Base-by-base conservation (phyloP, 225 moss, liverwort and hornwort species). In the Sphagnum tenellum region DNA sequence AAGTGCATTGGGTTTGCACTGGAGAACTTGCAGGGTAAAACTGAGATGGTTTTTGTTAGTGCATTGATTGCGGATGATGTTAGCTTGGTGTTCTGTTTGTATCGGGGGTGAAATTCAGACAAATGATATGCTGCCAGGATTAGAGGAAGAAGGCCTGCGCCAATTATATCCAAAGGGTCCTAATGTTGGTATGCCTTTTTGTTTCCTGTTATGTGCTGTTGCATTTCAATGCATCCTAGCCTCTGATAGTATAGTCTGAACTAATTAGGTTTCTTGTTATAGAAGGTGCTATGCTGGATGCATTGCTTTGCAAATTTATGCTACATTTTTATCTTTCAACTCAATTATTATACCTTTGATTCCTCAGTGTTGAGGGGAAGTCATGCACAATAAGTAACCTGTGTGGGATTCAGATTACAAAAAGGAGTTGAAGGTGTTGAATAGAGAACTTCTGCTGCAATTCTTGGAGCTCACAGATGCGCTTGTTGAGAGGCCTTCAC, bases 391-490 rank as follows among this genome's bases (percentile, higher is more conserved):
- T 90, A 93, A 58, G 90, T 98, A 93, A 77, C 86, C 65, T 64
- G 71, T 68, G 55, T 73, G 63, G 52, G 52, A 9, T 52, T 52
- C 88, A 93, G 98, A 98, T 65, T 88, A 86, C 69, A 93, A 93
- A 71, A 90, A 93, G 67, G 93, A 98, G 77, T 82, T 98, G 45
- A 86, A 86, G 62, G 73, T 85, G 52, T 72, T 98, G 53, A 98
- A 98, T 62, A 79, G 89, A 68, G 98, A 98, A 63, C 87, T 98
- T 46, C 72, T 87, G 60, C 83, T 98, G 13, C 93, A 98, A 66
- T 93, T 98, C 71, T 61, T 98, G 78, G 98, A 98, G 82, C 82
- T 98, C n/a, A 83, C 74, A 12, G 98, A 98, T 62, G 90, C 89
- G 48, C 84, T 98, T 13, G 87, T 98, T 55, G 93, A 98, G 67